Base-by-base conservation (phyloP, 116 monocot genomes). In the Posidonia oceanica region DNA sequence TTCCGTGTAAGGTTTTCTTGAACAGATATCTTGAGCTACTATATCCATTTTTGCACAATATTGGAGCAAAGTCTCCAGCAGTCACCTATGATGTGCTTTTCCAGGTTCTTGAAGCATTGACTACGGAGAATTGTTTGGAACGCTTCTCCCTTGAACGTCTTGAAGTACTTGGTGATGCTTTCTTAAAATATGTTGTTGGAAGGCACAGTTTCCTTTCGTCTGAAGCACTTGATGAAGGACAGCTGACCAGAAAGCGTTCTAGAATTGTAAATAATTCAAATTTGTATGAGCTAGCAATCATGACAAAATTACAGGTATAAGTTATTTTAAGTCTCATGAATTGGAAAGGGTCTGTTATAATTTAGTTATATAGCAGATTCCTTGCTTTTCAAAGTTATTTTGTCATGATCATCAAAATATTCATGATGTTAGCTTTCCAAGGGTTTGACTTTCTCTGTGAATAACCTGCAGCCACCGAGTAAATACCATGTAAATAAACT, bases 161-260 rank as follows among this genome's bases (percentile, higher is more conserved):
- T 75, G 97, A 97, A 77, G 84, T 97, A 2, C 92, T 97, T 76
- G 97, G 97, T 63, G 97, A 97, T 81, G 76, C 97, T 52, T 97
- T 97, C 78, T 72, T 97, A 56, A 97, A 97, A 73, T 97, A 92
- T 83, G 77, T 74, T 23, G 83, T 92, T 77, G 77, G 83, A 44
- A 80, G 97, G 48, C 89, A 92, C 36, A 69, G 75, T 72, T 97
- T 97, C 75, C 74, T 97, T 62, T 79, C 83, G 54, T 87, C 75
- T 81, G 73, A 85, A 72, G 83, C 79, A 3, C 65, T 92, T 59
- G 92, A 97, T 76, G 97, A 97, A 78, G 97, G 97, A 12, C 92
- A 89, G 37, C 74, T 97, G 75, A 92, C 92, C 20, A 75, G 5
- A 61, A 92, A 64, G 71, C 83, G 97, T 52, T 92, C 92, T 41